Evolutionary conservation across 1,284 basidiomycete genomes (phyloP), one percentile per base, ranked within the genome.

Genomic region (Vanrija pseudolonga): DNA sequence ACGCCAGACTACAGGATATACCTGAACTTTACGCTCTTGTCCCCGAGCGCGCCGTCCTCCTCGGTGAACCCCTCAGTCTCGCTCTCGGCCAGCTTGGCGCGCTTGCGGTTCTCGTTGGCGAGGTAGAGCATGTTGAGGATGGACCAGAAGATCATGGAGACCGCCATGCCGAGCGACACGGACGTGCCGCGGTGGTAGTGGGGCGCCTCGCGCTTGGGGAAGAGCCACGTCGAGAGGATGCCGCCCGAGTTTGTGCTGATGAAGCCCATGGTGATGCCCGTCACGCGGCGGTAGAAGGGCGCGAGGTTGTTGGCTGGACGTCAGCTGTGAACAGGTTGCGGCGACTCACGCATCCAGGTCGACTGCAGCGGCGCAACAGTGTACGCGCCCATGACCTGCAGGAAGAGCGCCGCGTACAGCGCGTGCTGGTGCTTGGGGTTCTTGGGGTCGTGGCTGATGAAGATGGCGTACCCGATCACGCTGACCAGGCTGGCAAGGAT

Each of bases 211-310:
- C 77, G 77, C 18, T 79, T 62, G 2, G 76, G 72, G 57, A 82
- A 76, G 12, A 83, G 75, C 82, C 82, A 83, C 6, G 80, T 82
- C 1, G 81, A 78, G 8, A 83, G 76, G 53, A 85, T 84, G 8
- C 82, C 84, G 14, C 83, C 84, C 0, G 75, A 71, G 65, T 84
- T 84, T 28, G 80, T 81, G 67, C 78, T 69, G 59, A 82, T 78
- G 60, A 83, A 83, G 0, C 78, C 80, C 26, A 83, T 71, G 6
- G 82, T 83, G 46, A 85, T 77, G 18, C 80, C 77, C 0, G 82
- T 81, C 5, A 82, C 82, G 39, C 83, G 78, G 42, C 82, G 76
- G 50, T 79, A 77, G 61, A 83, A 79, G 1, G 83, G 83, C 0
- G 80, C 76, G 20, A 81, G 77, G 69, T 85, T 85, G 68, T 84